Percentiles rank a stretch among this genome's conserved stretches.
phyloP scores from a whole-genome alignment of 108 stramenopile species.

The Pseudonitzschia delicatissima region DNA sequence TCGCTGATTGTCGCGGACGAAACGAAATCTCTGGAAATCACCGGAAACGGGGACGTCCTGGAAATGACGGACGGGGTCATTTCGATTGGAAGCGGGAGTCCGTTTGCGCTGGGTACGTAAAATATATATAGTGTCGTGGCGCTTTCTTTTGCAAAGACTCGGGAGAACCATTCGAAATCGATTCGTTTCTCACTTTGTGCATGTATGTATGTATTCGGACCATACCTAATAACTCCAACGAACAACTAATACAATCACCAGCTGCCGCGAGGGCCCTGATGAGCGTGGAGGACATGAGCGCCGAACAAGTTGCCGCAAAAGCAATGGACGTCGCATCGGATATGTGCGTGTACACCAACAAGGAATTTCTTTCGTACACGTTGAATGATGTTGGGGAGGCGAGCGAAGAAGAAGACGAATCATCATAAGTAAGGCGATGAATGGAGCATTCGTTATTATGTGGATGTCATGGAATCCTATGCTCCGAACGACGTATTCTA shows the following conservation, averaged over 20 bases:
- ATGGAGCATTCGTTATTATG: conserved; percentile 3
- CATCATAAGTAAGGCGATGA: background rate
- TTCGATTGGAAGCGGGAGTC: conserved; percentile 85
- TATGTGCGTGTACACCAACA: conserved; percentile 97
- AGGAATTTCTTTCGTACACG: conserved; percentile 68
- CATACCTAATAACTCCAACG: no score
- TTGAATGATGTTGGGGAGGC: conserved; percentile 38
- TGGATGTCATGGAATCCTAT: background rate
- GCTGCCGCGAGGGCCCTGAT: conserved; percentile 94
- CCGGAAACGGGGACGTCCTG: conserved; percentile 97
- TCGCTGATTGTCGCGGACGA: conserved; percentile 88
- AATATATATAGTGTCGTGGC: background rate
- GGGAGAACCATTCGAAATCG: no score
- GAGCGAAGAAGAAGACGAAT: background rate
- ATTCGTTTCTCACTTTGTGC: no score
- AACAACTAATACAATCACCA: no score
- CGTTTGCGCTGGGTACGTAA: conserved; percentile 74
- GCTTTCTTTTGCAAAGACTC: no score
- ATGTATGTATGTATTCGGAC: no score
- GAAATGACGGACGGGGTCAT: conserved; percentile 92
- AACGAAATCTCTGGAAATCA: conserved; percentile 83
- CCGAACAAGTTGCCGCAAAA: conserved; percentile 88
- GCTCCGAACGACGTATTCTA: background rate
- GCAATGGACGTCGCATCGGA: conserved; percentile 95
- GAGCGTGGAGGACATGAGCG: conserved; percentile 77